These are phyloP conservation scores for Fusarium sp. DNA, from an alignment of 2,329 filamentous ascomycete genomes.

Conservation along the genomic window DNA sequence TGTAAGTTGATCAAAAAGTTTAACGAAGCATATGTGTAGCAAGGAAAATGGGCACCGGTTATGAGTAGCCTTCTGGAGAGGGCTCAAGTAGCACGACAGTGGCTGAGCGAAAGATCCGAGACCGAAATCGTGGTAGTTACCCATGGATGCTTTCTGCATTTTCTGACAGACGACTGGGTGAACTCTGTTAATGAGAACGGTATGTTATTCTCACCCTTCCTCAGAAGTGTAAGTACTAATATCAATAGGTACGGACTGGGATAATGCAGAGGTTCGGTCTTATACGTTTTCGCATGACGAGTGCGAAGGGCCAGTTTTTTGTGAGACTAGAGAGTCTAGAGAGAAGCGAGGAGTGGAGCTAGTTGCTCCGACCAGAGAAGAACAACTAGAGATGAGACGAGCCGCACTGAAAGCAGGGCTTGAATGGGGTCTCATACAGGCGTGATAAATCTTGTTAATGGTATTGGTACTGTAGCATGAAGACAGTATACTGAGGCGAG, in stretches of 20 bases:
- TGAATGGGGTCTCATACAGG: background rate
- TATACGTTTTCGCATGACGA: background rate
- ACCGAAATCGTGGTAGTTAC: background rate
- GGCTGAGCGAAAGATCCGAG: background rate
- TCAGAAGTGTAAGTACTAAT: background rate
- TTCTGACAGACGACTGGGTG: background rate
- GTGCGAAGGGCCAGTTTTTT: accelerated
- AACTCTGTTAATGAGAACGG: background rate
- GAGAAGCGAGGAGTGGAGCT: background rate
- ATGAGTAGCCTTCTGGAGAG: accelerated
- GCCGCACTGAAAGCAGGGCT: background rate
- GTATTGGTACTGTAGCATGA: accelerated
- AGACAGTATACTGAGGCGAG: no score
- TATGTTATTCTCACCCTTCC: background rate
- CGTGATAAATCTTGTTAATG: accelerated
- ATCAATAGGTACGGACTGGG: background rate
- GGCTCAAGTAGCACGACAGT: background rate
- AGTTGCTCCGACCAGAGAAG: background rate
- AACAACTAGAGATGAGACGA: background rate
- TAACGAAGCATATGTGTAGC: background rate
- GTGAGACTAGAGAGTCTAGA: background rate
- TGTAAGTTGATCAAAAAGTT: no score
- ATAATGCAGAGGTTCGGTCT: background rate
- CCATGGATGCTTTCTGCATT: slow-evolving; percentile 4
- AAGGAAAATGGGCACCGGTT: background rate